Evolutionary conservation across 768 basidiomycete genomes (phyloP), one percentile per base, ranked within the genome.

Genomic region (Leucocoprinus sp.): DNA sequence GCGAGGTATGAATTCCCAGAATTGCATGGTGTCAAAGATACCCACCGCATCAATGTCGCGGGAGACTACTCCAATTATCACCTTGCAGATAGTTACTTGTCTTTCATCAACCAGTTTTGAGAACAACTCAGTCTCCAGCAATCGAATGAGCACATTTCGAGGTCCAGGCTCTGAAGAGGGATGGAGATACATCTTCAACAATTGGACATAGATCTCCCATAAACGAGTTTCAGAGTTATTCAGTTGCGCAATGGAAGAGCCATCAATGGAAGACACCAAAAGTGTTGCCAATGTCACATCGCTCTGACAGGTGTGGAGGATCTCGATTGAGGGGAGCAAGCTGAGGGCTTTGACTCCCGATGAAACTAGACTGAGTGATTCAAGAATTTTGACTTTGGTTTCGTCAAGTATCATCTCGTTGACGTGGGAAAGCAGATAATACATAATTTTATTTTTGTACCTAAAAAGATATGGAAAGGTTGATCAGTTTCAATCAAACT

Each of bases 391-490:
- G 8, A 76, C 56, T 49, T 80, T 77, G 14, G 75, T 70, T 1
- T 55, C 48, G 2, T 74, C 60, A 2, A 75, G 57, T 2, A 68
- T 62, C 51, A 84, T 74, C 3, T 77, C 73, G 37, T 73, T 71
- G 51, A 84, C 69, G 58, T 97, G 93, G 1, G 93, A 93, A 5
- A 88, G 64, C 0, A 96, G 60, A 60, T 75, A 92, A 57, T 83
- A 89, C 33, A 88, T 56, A 34, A 93, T 65, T 9, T 80, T 75
- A 50, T 75, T 74, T 56, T 79, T 87, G 60, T 82, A 80, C 44
- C 89, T 90, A 4, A 14, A n/a, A 28, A 12, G 12, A 31, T n/a
- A n/a, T n/a, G n/a, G 47, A 22, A 19, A 45, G 9, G 27, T 24
- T n/a, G n/a, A n/a, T 9, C 42, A 17, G 53, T 7, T 37, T 26